These are phyloP conservation scores for Ceratocystis eucalypticola DNA, from an alignment of 2,329 filamentous ascomycete species.

Conservation along the genomic window DNA sequence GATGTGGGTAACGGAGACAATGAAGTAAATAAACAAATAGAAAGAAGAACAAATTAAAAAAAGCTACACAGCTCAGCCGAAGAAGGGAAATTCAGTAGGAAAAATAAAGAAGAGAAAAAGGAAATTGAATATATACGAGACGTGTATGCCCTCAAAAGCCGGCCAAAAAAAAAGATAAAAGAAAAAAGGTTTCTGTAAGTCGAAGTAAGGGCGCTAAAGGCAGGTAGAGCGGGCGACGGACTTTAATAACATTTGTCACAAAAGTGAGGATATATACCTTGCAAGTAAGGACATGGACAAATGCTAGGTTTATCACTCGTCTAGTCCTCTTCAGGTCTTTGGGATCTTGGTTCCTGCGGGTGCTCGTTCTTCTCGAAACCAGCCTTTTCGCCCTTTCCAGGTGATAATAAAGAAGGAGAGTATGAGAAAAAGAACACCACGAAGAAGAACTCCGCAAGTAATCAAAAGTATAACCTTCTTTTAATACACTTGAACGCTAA, in stretches of 20 bases:
- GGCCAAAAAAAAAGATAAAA: not conserved
- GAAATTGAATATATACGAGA: not conserved
- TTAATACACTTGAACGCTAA: not conserved
- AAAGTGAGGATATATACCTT: not conserved
- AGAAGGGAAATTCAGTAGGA: not conserved
- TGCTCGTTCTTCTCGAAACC: not conserved
- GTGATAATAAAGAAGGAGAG: not conserved
- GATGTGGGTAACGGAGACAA: not conserved
- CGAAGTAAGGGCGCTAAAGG: not conserved
- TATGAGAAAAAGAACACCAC: not conserved
- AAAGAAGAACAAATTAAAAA: not conserved
- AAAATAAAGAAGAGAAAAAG: conserved; percentile 4
- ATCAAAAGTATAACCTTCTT: too few relatives aligned
- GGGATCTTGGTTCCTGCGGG: not conserved
- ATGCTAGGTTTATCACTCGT: not conserved
- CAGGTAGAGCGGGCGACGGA: not conserved
- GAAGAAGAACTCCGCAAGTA: not conserved
- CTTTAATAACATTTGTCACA: conserved; percentile 1
- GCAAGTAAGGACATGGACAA: conserved; percentile 1
- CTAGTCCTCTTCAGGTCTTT: not conserved
- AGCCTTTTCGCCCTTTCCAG: not conserved
- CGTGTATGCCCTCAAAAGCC: not conserved
- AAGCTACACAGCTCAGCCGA: not conserved
- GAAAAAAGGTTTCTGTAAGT: not conserved
- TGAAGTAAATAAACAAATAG: not conserved